A percentile compares a stretch with the other conserved stretches of the same genome.
phyloP scores from a whole-genome alignment of 345 rosid species.

The Arabidopsis thaliana region TAIR10.1 NC_003071.7:18077501-18078000 shows the following conservation, averaged over 20 bases:
- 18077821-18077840: neutral
- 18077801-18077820: neutral
- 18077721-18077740: neutral
- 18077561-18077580: conserved; percentile 29
- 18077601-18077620: neutral
- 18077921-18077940: conserved; percentile 2
- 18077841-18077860: neutral
- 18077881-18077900: neutral
- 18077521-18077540: conserved; percentile 20
- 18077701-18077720: neutral
- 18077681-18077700: neutral
- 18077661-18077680: neutral
- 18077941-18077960: neutral
- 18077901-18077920: neutral
- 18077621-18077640: neutral
- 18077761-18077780: neutral
- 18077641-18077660: conserved; percentile 8
- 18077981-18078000: neutral
- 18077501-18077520: conserved; percentile 21
- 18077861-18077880: neutral
- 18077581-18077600: conserved; percentile 20
- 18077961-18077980: neutral
- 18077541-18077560: neutral
- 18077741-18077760: neutral
- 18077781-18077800: neutral